Evolutionary conservation across 257 asterid species (phyloP), one percentile per base, ranked within the genome.

Genomic region (Eucommia ulmoides): DNA sequence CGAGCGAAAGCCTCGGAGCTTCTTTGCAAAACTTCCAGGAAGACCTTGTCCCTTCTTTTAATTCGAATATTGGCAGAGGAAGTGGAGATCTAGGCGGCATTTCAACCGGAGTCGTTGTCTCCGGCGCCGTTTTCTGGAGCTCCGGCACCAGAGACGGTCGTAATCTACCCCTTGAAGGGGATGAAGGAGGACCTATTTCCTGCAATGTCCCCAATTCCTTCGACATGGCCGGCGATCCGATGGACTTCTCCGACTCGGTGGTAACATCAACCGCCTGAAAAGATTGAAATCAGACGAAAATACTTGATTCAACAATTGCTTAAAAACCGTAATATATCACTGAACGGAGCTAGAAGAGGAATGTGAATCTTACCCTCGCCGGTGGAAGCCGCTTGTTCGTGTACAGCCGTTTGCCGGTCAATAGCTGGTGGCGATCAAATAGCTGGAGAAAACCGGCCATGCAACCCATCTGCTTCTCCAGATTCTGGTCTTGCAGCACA

Each of bases 1-100:
- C 98, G 18, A 89, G 70, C 4, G 98, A 89, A 22, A 89, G 88
- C 73, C 98, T 73, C 1, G 94, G 96, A 18, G 93, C 66, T 57
- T 89, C 96, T 56, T 76, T 89, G 61, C 72, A 15, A 56, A 82
- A 74, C 71, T 76, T 89, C 98, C 96, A 89, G 3, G 93, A 66
- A 20, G 88, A 63, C 57, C 63, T 75, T 3, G 64, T 45, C 47
- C 92, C 93, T 54, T 84, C 86, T 41, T 77, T 81, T 55, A 69
- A 24, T 61, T 77, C 82, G 23, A 84, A 59, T 7, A 73, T 49
- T 1, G 81, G 78, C 2, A 73, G 61, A 21, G 68, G 77, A 17
- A 72, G 77, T 0, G 84, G 86, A 3, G 89, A 81, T 50, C 68
- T 79, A 2, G 84, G 81, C 24, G 80, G 74, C 41, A 53, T 49